A percentile compares a stretch with the other conserved stretches of the same genome.
These are phyloP conservation scores for Yamadazyma sp. DNA, from an alignment of 1,139 yeast species.

Conservation along the genomic window DNA sequence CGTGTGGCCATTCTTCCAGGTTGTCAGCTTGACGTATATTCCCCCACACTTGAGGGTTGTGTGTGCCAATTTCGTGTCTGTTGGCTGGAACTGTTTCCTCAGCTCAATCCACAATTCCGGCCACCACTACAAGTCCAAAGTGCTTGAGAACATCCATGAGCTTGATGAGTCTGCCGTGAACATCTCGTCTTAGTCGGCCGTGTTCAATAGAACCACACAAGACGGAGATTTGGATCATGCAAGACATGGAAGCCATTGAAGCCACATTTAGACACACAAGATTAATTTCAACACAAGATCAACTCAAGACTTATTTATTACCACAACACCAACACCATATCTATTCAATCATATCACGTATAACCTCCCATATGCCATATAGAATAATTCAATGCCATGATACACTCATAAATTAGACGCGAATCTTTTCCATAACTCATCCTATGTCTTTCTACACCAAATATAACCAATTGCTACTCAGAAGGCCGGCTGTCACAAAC, in stretches of 20 bases:
- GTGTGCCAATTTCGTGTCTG: conserved; percentile 40
- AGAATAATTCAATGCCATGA: too few species aligned
- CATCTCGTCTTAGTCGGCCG: conserved; percentile 1
- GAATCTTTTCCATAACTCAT: not conserved
- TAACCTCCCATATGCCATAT: too few species aligned
- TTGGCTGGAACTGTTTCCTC: conserved; percentile 48
- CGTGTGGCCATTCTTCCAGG: conserved; percentile 47
- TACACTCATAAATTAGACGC: too few species aligned
- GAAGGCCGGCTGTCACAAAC: conserved; percentile 37
- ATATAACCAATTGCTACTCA: conserved; percentile 31
- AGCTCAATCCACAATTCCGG: conserved; percentile 44
- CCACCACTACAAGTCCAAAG: conserved; percentile 46
- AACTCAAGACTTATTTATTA: too few species aligned
- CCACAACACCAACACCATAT: too few species aligned
- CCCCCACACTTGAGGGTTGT: conserved; percentile 45
- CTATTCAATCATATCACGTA: too few species aligned
- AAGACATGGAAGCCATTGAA: too few species aligned
- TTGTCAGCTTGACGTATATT: conserved; percentile 36
- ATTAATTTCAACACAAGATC: too few species aligned
- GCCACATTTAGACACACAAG: too few species aligned
- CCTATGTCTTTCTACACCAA: conserved; percentile 14
- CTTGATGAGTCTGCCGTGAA: conserved; percentile 25
- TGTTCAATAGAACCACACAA: too few species aligned
- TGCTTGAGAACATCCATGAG: conserved; percentile 41
- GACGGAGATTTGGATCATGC: too few species aligned